These are phyloP conservation scores for Celoporthe dispersa DNA, from an alignment of 2,329 filamentous ascomycete genomes.

Conservation along the genomic window DNA sequence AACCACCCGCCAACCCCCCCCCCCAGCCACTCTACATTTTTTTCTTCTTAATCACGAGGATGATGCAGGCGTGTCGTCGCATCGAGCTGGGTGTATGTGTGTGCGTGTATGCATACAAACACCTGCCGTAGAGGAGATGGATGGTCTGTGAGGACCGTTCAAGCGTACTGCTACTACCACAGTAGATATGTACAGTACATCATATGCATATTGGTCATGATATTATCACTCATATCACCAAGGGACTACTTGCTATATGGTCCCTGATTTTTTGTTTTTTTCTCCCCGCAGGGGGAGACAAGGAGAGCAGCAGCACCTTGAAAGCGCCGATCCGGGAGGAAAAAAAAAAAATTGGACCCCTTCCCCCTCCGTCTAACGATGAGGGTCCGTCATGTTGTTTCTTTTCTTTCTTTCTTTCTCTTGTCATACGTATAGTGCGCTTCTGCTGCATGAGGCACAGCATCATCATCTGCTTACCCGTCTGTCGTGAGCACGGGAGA, in stretches of 20 bases:
- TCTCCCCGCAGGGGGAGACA: not conserved
- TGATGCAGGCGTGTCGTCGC: not conserved
- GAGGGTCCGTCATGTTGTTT: not conserved
- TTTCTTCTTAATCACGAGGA: not conserved
- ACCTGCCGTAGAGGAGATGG: not conserved
- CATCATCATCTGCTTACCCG: conserved; percentile 23
- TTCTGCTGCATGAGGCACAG: not conserved
- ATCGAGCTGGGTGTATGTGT: not conserved
- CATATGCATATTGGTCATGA: not conserved
- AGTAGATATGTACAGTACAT: not conserved
- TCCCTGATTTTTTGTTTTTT: not conserved
- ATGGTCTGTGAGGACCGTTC: not conserved
- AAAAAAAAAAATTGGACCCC: not conserved
- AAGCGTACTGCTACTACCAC: not conserved
- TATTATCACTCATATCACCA: conserved; percentile 2
- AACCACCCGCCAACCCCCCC: not conserved
- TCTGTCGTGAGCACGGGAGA: conserved; percentile 27
- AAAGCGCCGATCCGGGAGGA: not conserved
- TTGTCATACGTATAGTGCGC: conserved; percentile 15
- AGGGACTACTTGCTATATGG: not conserved
- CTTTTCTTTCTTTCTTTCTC: not conserved
- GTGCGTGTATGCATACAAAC: not conserved
- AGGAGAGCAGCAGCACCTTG: not conserved
- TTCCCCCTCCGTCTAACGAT: too few species aligned
- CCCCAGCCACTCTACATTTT: not conserved